Base-by-base conservation (phyloP, 768 basidiomycete species). In the Paxillus rubicundulus region DNA sequence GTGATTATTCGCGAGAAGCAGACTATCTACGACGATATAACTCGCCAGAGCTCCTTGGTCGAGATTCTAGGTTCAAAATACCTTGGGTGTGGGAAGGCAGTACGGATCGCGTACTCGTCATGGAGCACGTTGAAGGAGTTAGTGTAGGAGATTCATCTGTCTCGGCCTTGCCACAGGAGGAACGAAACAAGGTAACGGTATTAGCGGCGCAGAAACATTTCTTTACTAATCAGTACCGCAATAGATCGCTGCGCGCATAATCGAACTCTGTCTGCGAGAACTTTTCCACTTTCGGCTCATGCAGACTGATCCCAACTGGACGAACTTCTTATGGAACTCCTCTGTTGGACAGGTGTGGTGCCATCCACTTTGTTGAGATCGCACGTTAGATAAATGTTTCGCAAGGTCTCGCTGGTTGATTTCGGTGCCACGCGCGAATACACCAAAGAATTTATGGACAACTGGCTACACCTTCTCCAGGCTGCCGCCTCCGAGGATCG, bases 261-360 rank as follows among this genome's bases (percentile, higher is more conserved):
- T 98, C 46, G 86, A 90, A 42, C 77, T 99, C 7, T 98, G 93
- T 64, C 73, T 99, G 37, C 82, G 80, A 52, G 97, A 98, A 66
- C 80, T 99, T 7, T 97, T 98, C 67, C 77, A 85, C 54, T 96
- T 97, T 74, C 76, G 89, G 28, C 70, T 87, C 39, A 98, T 99
- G 97, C 97, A 98, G 69, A 99, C 96, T 0, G 96, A 99, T 66
- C 97, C 97, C 3, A 98, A 99, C 62, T 98, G 92, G 90, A 89
- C 92, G 9, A 98, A 98, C 69, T 98, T 99, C 73, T 74, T 99
- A 20, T 98, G 90, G 85, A 88, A 94, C 67, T 61, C 76, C 0
- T 53, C 72, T 3, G 84, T 83, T 1, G 76, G 79, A 39, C 81
- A 85, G 77, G 89, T 86, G 17, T 21, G 66, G 37, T 7, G 17